Evolutionary conservation across 208 protist species (phyloP), one percentile per base, ranked within the genome.

Genomic region (Trypanosomatidae sp.): DNA sequence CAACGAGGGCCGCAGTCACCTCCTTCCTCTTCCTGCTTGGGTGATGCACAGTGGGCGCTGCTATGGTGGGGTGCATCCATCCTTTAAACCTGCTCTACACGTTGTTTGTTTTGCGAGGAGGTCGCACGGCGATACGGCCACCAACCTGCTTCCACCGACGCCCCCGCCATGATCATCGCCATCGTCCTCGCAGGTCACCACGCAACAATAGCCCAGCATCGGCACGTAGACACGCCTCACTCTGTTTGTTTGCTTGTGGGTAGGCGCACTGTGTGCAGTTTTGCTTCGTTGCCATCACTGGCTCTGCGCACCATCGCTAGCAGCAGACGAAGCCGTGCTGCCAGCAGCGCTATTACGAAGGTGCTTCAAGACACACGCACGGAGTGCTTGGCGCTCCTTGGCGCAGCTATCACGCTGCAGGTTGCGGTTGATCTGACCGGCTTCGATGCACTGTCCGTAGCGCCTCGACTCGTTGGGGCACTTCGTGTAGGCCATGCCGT

Each of bases 391-490:
- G 13, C 92, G 83, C 71, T 94, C 84, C 70, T 83, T 74, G 15
- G 65, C 19, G 66, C 92, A 96, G 66, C 75, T 79, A 59, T 89
- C 85, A 13, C 85, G 75, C 53, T 84, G 62, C 12, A 94, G 71
- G 52, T 80, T 77, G 2, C 87, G 81, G 62, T 96, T 96, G 50
- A 96, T 85, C 73, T 94, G 89, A 12, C 84, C 81, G 6, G 78
- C 83, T 74, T 96, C 92, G 15, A 96, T 66, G 73, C 92, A 96
- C 66, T 69, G 46, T 3, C 89, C 92, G 60, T 96, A 96, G 8
- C 66, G 75, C 36, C 52, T 46, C 30, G 81, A 84, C 64, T 93
- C 84, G 25, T 82, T 59, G 7, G 72, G 80, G 71, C 92, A 96
- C 43, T 89, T 73, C 5, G 58, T 28, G 69, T 91, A 95, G 30